Base-by-base conservation (phyloP, 208 protist genomes). In the Angomonas deanei region DNA sequence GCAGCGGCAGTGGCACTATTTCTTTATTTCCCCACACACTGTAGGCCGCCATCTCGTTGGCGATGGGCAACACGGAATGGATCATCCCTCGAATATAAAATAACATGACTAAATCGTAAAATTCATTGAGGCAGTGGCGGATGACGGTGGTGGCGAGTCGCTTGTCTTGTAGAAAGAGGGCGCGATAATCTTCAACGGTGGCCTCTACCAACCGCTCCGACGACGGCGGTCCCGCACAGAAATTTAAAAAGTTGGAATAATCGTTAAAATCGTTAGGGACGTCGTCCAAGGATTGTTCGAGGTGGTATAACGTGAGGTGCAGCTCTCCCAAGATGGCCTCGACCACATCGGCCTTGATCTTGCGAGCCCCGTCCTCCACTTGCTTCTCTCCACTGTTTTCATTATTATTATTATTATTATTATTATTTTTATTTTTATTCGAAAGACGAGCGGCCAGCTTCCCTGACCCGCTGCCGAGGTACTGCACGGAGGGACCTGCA, bases 111-210 rank as follows among this genome's bases (percentile, higher is more conserved):
- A 94, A 72, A 62, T 94, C 88, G 49, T 92, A 92, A 23, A 94
- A 72, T 70, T 94, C 88, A n/a, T 78, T 87, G 15, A 92, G 68
- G 61, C 88, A 94, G 75, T 94, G 88, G 47, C 92, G 71, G 3
- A 94, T 24, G 13, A 73, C 74, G 3, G 21, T 32, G 50, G 21
- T 11, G 19, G n/a, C 10, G 50, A 28, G 50, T n/a, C 8, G 3
- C n/a, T 10, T 15, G 28, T 56, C n/a, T 5, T 10, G 23, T 5
- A 76, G 67, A 13, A 91, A 61, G 54, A 74, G 72, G 26, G 62
- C 68, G 71, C 92, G 80, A 6, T 74, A 57, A 0, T 59, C 23
- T 42, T 17, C 23, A 13, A 8, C 28, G 2, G 28, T 30, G 17
- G 33, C 23, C 8, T 33, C 50, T 28, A 4, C 31, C 19, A 21